phyloP scores from a whole-genome alignment of 106 monocot species.

The Apostasia shenzhenica region DNA sequence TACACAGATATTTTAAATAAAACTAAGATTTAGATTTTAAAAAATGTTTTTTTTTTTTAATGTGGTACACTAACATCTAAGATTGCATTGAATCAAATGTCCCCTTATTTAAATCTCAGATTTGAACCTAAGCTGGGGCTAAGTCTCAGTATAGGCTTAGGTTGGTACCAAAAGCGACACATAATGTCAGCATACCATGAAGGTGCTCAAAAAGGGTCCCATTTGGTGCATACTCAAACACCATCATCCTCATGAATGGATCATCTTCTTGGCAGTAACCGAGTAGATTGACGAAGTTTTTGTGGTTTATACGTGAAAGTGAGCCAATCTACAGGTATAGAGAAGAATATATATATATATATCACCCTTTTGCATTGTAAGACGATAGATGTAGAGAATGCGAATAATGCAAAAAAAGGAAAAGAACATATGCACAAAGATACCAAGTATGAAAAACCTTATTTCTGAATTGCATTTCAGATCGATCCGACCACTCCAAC shows the following conservation, averaged over 20 bases:
- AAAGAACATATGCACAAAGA: constrained; percentile 8
- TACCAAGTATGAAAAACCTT: constrained; percentile 46
- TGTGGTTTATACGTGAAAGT: constrained; percentile 83
- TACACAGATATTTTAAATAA: no score
- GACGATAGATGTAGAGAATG: neutral
- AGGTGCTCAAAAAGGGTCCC: constrained; percentile 87
- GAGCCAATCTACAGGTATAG: constrained; percentile 54
- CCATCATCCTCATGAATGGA: constrained; percentile 95
- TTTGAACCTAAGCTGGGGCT: neutral
- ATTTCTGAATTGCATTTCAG: constrained; percentile 68
- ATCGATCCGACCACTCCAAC: constrained; percentile 61
- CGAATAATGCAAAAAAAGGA: constrained; percentile 5
- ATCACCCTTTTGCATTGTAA: neutral
- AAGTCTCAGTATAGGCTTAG: neutral
- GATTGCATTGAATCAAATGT: neutral
- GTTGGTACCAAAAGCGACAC: neutral
- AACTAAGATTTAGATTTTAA: no score
- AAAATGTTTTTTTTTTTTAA: no score
- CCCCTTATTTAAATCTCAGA: neutral
- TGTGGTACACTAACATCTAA: neutral
- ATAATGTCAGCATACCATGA: constrained; percentile 46
- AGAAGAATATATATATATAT: constrained; percentile 2
- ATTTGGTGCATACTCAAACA: constrained; percentile 85
- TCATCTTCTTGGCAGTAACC: constrained; percentile 90
- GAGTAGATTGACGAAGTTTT: constrained; percentile 93